Evolutionary conservation across 2,329 filamentous ascomycete genomes (phyloP), one percentile per base, ranked within the genome.

Genomic region (Penicillium sp.): DNA sequence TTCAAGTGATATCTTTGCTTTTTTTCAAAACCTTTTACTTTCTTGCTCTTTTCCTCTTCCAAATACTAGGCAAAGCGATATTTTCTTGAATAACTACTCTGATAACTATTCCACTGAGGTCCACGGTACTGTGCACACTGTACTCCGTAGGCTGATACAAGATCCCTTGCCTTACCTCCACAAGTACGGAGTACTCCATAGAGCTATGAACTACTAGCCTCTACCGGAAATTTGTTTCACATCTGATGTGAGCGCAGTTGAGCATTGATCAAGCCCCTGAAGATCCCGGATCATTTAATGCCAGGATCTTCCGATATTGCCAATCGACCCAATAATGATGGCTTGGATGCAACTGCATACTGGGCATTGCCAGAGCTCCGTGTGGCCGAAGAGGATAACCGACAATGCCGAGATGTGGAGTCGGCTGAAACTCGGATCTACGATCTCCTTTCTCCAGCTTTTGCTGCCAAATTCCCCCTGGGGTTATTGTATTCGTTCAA

Each of bases 381-480:
- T 71, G 67, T 66, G 66, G 64, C 71, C 71, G 71, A 71, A 38
- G 22, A 14, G 31, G 27, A 52, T 70, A 72, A 49, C 71, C 71
- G 71, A 72, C 62, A 69, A 56, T 54, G 53, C 67, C 67, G 70
- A 70, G 63, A 70, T 62, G 47, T 55, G 39, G 50, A 58, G 22
- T 56, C 32, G 49, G 45, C 16, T 9, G 18, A 34, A 49, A 47
- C 10, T 56, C 56, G 60, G 52, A n/a, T 42, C 16, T 5, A 34
- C 36, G 40, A 50, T 42, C 38, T 39, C 8, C 22, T 43, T 22
- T 13, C 7, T 36, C 32, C 7, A 16, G 31, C 13, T 24, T 38
- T n/a, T 16, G 2, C n/a, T 16, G 5, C 24, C 24, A 27, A 27
- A 2, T 27, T 5, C 24, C 8, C 24, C 8, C 24, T 27, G 24